Conservation (phyloP, 2,329 filamentous ascomycete species). For the Cordyceps militaris region DNA sequence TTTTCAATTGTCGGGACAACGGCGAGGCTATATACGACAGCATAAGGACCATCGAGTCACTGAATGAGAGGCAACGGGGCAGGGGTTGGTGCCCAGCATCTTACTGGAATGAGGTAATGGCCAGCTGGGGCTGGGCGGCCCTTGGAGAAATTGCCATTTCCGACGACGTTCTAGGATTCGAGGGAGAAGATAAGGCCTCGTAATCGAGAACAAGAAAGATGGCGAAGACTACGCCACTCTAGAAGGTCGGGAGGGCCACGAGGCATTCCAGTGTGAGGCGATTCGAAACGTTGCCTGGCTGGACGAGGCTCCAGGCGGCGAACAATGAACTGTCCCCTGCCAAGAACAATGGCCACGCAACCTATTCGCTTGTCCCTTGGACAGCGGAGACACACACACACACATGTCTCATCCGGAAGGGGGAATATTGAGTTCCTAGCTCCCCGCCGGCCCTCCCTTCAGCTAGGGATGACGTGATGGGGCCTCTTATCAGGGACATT, state of each 20-base stretch:
- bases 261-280: slow-evolving; percentile 8
- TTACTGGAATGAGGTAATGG: slow-evolving; percentile 3
- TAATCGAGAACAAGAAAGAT: too few relatives aligned
- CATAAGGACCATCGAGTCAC: too few relatives aligned
- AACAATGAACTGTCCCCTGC: not conserved
- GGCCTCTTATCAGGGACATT: not conserved
- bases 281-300: not conserved
- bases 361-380: not conserved
- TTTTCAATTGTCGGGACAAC: not conserved
- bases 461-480: slow-evolving; percentile 1
- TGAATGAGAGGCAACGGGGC: not conserved
- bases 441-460: not conserved
- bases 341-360: not conserved
- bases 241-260: not conserved
- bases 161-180: not conserved
- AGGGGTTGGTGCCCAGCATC: slow-evolving; percentile 4
- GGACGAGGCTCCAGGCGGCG: not conserved
- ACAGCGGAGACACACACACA: not conserved
- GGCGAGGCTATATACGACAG: not conserved
- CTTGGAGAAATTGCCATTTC: not conserved
- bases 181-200: not conserved
- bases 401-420: slow-evolving; percentile 4
- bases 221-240: not conserved
- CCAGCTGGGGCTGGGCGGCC: slow-evolving; percentile 4
- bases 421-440: slow-evolving; percentile 8